Percentiles rank a stretch among this genome's conserved stretches.
Conservation (phyloP, 1,139 yeast genomes). For the Candida tetrigidarum region DNA sequence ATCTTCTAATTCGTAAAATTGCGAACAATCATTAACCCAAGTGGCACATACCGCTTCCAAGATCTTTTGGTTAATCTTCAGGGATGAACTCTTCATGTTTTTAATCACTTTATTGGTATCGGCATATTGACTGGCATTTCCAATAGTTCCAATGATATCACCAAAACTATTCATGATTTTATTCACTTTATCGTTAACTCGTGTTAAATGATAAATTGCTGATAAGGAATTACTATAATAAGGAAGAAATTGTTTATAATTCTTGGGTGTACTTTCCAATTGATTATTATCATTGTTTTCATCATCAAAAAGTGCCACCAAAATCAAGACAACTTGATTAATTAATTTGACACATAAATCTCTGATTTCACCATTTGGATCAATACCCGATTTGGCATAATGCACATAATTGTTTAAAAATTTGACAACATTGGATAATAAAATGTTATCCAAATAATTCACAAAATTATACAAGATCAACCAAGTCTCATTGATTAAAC, state of each 20-base stretch:
- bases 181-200: conserved; percentile 34
- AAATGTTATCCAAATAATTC: conserved; percentile 37
- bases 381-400: conserved; percentile 33
- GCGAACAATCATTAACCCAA: conserved; percentile 54
- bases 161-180: conserved; percentile 39
- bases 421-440: conserved; percentile 33
- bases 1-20: conserved; percentile 47
- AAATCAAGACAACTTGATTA: conserved; percentile 28
- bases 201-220: conserved; percentile 40
- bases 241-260: conserved; percentile 45
- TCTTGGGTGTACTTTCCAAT: conserved; percentile 40
- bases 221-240: conserved; percentile 48
- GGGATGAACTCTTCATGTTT: conserved; percentile 35
- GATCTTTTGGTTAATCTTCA: conserved; percentile 41
- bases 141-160: conserved; percentile 34
- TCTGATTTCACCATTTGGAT: conserved; percentile 33
- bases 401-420: conserved; percentile 45
- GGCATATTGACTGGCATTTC: conserved; percentile 34
- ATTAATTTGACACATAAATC: conserved; percentile 31
- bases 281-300: conserved; percentile 29
- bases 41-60: conserved; percentile 50
- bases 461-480: conserved; percentile 43
- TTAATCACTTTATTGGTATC: conserved; percentile 46
- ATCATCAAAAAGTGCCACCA: conserved; percentile 37
- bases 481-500: conserved; percentile 52